Conservation (phyloP, 2,329 filamentous ascomycete species). For the Ascochyta fabae region DNA sequence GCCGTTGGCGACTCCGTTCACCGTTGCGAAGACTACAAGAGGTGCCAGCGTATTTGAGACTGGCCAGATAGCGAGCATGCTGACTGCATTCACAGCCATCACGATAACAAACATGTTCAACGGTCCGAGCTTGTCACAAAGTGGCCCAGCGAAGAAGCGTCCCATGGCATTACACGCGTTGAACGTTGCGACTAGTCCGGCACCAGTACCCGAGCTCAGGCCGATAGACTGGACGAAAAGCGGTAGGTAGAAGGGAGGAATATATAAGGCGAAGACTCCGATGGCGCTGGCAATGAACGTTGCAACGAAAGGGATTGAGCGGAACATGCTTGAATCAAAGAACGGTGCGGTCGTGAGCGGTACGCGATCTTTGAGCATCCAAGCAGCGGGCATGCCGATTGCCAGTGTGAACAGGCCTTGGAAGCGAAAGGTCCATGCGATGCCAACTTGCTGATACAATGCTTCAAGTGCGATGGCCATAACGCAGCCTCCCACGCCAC, state of each 20-base stretch:
- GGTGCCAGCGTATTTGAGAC: constrained; percentile 31
- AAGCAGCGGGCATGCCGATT: constrained; percentile 34
- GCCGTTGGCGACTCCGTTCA: constrained; percentile 40
- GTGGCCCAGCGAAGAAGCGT: constrained; percentile 29
- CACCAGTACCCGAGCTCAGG: constrained; percentile 29
- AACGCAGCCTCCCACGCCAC: constrained; percentile 35
- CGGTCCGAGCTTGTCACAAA: constrained; percentile 40
- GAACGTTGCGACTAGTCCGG: constrained; percentile 35
- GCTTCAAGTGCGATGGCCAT: constrained; percentile 34
- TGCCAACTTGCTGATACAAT: constrained; percentile 32
- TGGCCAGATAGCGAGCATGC: constrained; percentile 42
- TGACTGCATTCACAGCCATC: constrained; percentile 32
- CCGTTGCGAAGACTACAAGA: constrained; percentile 31
- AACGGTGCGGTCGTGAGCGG: constrained; percentile 28
- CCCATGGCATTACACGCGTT: constrained; percentile 37
- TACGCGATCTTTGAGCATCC: constrained; percentile 32
- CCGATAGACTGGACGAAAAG: constrained; percentile 36
- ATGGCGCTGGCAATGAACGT: constrained; percentile 32
- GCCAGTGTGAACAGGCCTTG: constrained; percentile 30
- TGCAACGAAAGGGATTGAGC: constrained; percentile 24
- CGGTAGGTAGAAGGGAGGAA: constrained; percentile 37
- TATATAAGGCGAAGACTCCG: constrained; percentile 35
- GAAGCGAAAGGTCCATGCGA: constrained; percentile 38
- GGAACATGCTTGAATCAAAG: constrained; percentile 35
- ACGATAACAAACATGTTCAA: constrained; percentile 40